Percentiles rank a stretch among this genome's conserved stretches.
These are phyloP conservation scores for Ambrosia hybrid DNA, from an alignment of 140 eudicot genomes.

Conservation along the genomic window DNA sequence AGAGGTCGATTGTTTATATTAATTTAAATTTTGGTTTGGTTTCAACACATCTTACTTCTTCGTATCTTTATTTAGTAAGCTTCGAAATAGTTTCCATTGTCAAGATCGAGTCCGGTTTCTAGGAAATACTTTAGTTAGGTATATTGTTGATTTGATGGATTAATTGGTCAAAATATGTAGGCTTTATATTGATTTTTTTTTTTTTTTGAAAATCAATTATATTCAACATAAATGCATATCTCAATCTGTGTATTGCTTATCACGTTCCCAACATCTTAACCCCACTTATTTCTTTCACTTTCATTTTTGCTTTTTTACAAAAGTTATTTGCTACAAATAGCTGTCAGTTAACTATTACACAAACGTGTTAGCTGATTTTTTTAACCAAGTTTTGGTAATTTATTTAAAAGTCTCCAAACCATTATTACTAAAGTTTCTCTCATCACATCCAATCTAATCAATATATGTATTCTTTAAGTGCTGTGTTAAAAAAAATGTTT, in stretches of 20 bases:
- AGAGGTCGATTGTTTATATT: too few relatives aligned
- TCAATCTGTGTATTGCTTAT: constrained; percentile 10
- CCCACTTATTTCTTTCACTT: constrained; percentile 18
- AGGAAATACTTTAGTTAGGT: too few relatives aligned
- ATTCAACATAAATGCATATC: background rate
- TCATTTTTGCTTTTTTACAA: constrained; percentile 4
- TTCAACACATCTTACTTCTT: too few relatives aligned
- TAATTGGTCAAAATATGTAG: constrained; percentile 8
- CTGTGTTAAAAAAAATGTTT: too few relatives aligned
- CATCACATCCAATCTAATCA: background rate
- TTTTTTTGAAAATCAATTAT: background rate
- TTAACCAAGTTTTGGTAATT: background rate
- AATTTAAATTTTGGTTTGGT: too few relatives aligned
- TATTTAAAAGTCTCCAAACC: background rate
- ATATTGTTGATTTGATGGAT: background rate
- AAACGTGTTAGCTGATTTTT: background rate
- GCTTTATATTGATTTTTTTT: background rate
- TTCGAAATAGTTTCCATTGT: too few relatives aligned
- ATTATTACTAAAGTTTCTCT: background rate
- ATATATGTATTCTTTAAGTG: too few relatives aligned
- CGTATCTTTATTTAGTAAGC: too few relatives aligned
- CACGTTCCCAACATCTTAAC: constrained; percentile 22
- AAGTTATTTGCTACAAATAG: constrained; percentile 1
- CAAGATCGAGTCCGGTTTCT: too few relatives aligned
- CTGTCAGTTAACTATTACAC: background rate